Base-by-base conservation (phyloP, 2,329 filamentous ascomycete species). In the Annulohypoxylon truncatum region DNA sequence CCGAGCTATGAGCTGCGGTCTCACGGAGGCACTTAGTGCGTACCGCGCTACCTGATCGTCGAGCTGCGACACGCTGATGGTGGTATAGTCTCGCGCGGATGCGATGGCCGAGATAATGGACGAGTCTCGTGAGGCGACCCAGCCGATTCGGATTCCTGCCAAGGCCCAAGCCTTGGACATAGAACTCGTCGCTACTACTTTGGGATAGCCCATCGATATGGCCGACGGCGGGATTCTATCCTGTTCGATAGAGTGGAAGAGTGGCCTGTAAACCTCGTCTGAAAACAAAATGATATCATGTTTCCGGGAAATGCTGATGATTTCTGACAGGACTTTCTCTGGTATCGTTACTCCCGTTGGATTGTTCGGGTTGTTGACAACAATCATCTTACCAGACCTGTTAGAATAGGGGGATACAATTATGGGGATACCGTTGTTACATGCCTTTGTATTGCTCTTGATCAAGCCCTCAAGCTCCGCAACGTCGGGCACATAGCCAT, bases 131-230 rank as follows among this genome's bases (percentile, higher is more conserved):
- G 89, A 90, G 2, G 91, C 92, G 62, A 95, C 84, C 94, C 94
- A 97, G 29, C 94, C 94, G 1, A 94, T 79, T 0, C 93, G 89
- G 66, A 96, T 89, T 1, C 94, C 93, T 0, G 93, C 92, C 3
- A 97, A 81, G 2, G 91, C 89, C 79, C 93, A 97, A 0, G 92
- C 91, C 79, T 97, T 97, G 24, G 91, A 95, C 82, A 96, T 88
- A 15, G 92, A 94, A 12, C 93, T 90, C 0, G 92, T 96, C 10
- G 88, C 87, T 29, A 97, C 83, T 20, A 87, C 85, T 60, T 89
- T 90, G 2, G 85, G 80, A 78, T 96, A 96, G 44, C 89, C 90
- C 44, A 96, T 81, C 0, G 91, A 88, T 0, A 94, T 82, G 9
- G 90, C 83, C 0, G 92, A 93, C 0, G 91, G 90, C 2, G 87